Base-by-base conservation (phyloP, 2,329 filamentous ascomycete species). In the Nannizziopsis arthrosporioides region DNA sequence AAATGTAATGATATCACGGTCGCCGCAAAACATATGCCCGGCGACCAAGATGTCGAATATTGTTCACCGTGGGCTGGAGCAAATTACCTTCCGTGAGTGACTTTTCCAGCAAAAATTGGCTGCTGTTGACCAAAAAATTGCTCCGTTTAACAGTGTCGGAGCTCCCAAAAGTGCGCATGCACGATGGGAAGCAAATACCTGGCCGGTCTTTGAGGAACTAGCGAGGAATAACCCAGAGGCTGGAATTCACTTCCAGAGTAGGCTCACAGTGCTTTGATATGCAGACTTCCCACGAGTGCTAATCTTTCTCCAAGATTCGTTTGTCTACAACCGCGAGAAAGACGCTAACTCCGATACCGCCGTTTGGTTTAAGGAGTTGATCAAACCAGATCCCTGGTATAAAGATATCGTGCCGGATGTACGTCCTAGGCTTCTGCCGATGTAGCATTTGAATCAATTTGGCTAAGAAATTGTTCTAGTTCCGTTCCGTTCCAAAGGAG, bases 21-120 rank as follows among this genome's bases (percentile, higher is more conserved):
- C 32, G 71, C 87, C 30, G 83, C 86, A 4, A 93, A 90, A 61
- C 84, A 94, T 62, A 92, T 94, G 83, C 89, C 89, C 0, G 89
- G 89, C 32, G 89, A 95, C 69, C 92, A 90, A 65, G 84, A 90
- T 55, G 82, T 89, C 56, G 84, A 93, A 71, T 95, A 94, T 63
- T 82, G 85, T 0, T 93, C 85, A 5, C 87, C 86, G 0, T 93
- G 85, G 84, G 87, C 87, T 2, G 87, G 87, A 11, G 87, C 86
- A 53, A 90, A 92, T 60, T 81, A 80, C 59, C 64, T 83, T 51
- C 86, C 84, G 81, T 85, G 58, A 53, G 80, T n/a, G 31, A 30
- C 27, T 3, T 12, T 12, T 7, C 40, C 12, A 7, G 2, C 9
- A 12, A 27, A 14, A 19, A 37, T n/a, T 27, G 12, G n/a, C 31